These are phyloP conservation scores for Aspergillus sclerotialis DNA, from an alignment of 2,329 filamentous ascomycete species.

Conservation along the genomic window DNA sequence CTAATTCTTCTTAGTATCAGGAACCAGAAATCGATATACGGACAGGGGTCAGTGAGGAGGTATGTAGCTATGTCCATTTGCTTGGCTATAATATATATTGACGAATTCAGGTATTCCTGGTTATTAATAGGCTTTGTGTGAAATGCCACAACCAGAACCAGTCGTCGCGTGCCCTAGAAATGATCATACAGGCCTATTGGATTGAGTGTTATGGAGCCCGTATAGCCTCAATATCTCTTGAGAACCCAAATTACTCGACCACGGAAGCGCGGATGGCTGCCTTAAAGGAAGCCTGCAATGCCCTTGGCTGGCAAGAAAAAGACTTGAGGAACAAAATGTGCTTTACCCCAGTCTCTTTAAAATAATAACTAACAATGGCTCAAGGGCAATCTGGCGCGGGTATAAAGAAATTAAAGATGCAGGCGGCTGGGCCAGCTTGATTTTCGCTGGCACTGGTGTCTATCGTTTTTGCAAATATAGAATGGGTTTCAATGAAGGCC, in stretches of 20 bases:
- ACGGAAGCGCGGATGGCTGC: slow-evolving; percentile 47
- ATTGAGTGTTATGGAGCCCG: slow-evolving; percentile 49
- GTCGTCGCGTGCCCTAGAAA: slow-evolving; percentile 50
- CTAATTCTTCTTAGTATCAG: background rate
- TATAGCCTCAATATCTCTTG: slow-evolving; percentile 36
- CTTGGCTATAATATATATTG: too few relatives aligned
- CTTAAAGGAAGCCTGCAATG: slow-evolving; percentile 47
- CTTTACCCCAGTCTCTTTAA: background rate
- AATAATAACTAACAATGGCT: background rate
- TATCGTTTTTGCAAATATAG: slow-evolving; percentile 57
- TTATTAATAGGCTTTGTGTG: slow-evolving; percentile 16
- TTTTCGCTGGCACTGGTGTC: slow-evolving; percentile 52
- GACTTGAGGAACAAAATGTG: slow-evolving; percentile 45
- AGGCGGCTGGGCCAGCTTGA: slow-evolving; percentile 49
- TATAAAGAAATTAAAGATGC: slow-evolving; percentile 54
- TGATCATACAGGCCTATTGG: slow-evolving; percentile 54
- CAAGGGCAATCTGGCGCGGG: slow-evolving; percentile 47
- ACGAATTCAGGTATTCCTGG: slow-evolving; percentile 12
- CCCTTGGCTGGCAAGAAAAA: slow-evolving; percentile 52
- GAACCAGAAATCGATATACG: slow-evolving; percentile 11
- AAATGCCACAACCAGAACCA: slow-evolving; percentile 39
- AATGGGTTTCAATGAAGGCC: slow-evolving; percentile 45
- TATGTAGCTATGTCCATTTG: slow-evolving; percentile 3
- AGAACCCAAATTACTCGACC: slow-evolving; percentile 34
- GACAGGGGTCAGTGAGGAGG: slow-evolving; percentile 12